Base-by-base conservation (phyloP, 257 asterid genomes). In the Solanum appendiculatum region DNA sequence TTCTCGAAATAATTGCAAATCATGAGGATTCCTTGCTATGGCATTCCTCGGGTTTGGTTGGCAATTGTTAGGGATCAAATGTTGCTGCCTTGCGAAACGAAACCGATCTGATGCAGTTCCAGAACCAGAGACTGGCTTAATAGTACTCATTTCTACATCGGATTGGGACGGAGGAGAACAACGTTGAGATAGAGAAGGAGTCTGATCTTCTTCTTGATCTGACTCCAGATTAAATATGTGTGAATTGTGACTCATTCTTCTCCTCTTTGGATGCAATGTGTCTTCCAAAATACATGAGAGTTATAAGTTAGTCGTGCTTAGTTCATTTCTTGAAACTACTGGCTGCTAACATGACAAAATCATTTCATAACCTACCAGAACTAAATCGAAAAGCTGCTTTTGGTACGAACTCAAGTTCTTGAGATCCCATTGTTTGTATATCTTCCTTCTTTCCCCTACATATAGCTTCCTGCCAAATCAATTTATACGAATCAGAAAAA, bases 81-180 rank as follows among this genome's bases (percentile, higher is more conserved):
- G 60, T 46, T 90, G 91, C 85, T 88, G 95, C 88, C 92, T 89
- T 29, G 89, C 88, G 63, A 93, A 27, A 13, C 93, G 95, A 80
- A 92, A 92, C 66, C 84, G 88, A 85, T 88, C 87, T 83, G 93
- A 69, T 73, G 94, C 83, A 3, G 87, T 60, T 85, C 80, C 90
- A 82, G 89, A 77, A 80, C 81, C 64, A 74, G 86, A 64, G 88
- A 58, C 83, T 88, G 58, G 88, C 88, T 89, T 93, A 33, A 86
- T 31, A 9, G 93, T 86, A 12, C 83, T 89, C 34, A 72, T 94
- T 72, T 91, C 94, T n/a, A 91, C 94, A 82, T 94, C 98, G 5
- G 98, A 93, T 68, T 87, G 96, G 63, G 99, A 93, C 2, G 94
- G 93, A 36, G 98, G 92, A 25, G 98, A 95, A 87, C 89, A 95